Evolutionary conservation across 352 stramenopile species (phyloP).

Genomic region (Globisporangium cystogenes): DNA sequence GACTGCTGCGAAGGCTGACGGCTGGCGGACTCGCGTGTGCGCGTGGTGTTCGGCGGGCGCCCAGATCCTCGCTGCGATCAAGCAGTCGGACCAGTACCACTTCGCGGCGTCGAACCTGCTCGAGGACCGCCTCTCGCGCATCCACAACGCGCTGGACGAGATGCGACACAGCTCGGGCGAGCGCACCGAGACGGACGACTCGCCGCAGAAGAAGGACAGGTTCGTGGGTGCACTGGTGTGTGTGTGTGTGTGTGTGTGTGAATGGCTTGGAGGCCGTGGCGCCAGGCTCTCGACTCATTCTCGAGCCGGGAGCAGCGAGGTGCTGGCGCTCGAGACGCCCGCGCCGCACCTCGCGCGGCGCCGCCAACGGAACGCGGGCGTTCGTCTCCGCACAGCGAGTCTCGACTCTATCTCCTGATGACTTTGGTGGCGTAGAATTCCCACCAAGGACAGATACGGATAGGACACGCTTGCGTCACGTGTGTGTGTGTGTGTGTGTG

Average conservation of each 20-base stretch:
- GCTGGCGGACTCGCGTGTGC: neutral
- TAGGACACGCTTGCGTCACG: slow-evolving; percentile 33
- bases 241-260: slow-evolving; percentile 5
- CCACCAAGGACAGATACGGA: slow-evolving; percentile 88
- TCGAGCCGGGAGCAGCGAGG: neutral
- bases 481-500: neutral
- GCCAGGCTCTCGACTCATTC: neutral
- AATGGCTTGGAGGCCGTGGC: slow-evolving; percentile 4
- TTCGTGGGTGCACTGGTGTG: slow-evolving; percentile 19
- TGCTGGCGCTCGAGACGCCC: neutral
- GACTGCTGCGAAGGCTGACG: slow-evolving; percentile 1
- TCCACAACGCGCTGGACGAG: slow-evolving; percentile 65
- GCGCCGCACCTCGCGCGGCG: neutral
- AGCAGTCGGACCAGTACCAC: slow-evolving; percentile 28
- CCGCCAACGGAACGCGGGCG: neutral
- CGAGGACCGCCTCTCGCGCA: slow-evolving; percentile 42
- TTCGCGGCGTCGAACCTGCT: slow-evolving; percentile 28
- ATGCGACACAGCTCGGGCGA: slow-evolving; percentile 38
- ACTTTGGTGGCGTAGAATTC: slow-evolving; percentile 86
- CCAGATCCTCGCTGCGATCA: slow-evolving; percentile 26
- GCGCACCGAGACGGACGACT: slow-evolving; percentile 48
- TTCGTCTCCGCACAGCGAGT: slow-evolving; percentile 19
- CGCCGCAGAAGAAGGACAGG: slow-evolving; percentile 38
- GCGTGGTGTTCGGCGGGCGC: slow-evolving; percentile 6
- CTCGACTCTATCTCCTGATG: slow-evolving; percentile 65